phyloP scores from a whole-genome alignment of 2,329 filamentous ascomycete genomes.

The Colletotrichum falcatum region DNA sequence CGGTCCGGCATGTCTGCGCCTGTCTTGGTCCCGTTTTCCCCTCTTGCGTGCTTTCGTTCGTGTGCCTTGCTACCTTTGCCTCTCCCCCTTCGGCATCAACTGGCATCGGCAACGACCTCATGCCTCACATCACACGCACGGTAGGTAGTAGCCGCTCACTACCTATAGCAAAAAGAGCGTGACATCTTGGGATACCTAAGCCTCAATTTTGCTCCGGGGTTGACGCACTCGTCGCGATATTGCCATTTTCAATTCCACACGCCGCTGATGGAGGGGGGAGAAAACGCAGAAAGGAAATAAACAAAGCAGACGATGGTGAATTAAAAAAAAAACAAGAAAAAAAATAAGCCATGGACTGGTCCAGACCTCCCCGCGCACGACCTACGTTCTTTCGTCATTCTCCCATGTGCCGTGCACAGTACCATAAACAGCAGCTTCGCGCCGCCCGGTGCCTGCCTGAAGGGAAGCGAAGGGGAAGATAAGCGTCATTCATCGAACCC shows the following conservation, averaged over 20 bases:
- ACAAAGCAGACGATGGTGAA: no score
- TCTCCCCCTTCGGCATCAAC: no score
- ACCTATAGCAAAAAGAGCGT: background rate
- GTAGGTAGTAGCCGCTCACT: no score
- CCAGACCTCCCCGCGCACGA: constrained; percentile 18
- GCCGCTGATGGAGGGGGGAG: background rate
- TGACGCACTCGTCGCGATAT: background rate
- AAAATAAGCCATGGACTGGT: constrained; percentile 12
- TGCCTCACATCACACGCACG: no score
- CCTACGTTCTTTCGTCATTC: constrained; percentile 27
- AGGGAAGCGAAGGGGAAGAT: no score
- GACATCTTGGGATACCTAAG: background rate
- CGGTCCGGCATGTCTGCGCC: background rate
- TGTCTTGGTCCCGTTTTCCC: background rate
- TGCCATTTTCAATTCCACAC: constrained; percentile 10
- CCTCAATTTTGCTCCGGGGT: background rate
- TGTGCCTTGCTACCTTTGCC: no score
- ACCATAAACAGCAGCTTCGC: background rate
- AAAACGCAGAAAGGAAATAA: background rate
- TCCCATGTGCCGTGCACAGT: background rate
- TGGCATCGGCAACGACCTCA: background rate
- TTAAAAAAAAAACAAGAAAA: background rate
- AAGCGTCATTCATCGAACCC: constrained; percentile 8
- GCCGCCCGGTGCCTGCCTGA: no score
- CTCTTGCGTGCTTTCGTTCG: background rate